Conservation (phyloP, 495 filamentous ascomycete genomes). For the Alectoria sarmentosa region DNA sequence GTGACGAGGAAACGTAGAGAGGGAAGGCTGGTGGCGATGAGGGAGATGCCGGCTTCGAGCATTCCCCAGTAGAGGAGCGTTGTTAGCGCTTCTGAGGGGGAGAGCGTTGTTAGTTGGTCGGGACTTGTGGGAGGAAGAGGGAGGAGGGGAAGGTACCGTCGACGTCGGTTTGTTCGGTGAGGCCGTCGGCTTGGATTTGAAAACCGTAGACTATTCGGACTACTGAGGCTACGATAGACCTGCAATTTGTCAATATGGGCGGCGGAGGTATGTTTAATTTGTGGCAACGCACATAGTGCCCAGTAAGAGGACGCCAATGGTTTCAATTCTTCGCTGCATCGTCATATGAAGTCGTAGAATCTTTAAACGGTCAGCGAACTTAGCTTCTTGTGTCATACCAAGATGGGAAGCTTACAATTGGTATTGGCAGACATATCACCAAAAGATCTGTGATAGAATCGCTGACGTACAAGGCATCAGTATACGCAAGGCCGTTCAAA, state of each 20-base stretch:
- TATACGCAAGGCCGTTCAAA: not conserved
- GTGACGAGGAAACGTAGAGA: not conserved
- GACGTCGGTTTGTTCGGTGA: not conserved
- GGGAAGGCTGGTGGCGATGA: not conserved
- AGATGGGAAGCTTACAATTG: not conserved
- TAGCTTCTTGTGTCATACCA: not conserved
- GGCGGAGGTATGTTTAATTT: not conserved
- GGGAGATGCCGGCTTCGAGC: constrained; percentile 1
- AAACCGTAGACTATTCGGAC: not conserved
- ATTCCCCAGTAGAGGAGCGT: not conserved
- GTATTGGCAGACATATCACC: not conserved
- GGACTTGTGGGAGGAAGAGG: not conserved
- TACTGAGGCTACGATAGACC: not conserved
- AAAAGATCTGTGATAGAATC: not conserved
- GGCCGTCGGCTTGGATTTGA: not conserved
- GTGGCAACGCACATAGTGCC: not conserved
- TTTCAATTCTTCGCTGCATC: not conserved
- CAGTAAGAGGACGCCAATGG: not conserved
- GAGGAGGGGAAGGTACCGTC: not conserved
- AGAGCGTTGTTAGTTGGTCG: not conserved
- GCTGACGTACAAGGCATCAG: not conserved
- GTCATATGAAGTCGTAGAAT: not conserved
- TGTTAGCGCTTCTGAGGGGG: not conserved
- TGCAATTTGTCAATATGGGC: not conserved
- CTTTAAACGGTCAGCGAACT: not conserved